Evolutionary conservation across 345 rosid species (phyloP), one percentile per base, ranked within the genome.

Genomic region (Ailanthus altissimus): DNA sequence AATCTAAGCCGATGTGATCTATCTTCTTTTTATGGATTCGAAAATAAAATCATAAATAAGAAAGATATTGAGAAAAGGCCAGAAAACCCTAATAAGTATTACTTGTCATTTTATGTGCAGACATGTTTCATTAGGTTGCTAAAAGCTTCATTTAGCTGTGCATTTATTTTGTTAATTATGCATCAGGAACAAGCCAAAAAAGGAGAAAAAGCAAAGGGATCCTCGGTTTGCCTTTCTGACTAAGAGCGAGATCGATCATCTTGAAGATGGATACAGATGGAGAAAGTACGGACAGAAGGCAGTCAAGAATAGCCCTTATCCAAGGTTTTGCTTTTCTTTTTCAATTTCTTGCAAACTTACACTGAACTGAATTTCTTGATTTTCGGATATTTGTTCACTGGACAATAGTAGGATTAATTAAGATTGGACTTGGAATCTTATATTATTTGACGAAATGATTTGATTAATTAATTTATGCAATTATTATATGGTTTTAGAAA

Each of bases 251-350:
- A 63, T 81, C 18, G 87, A 84, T 73, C 69, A 84, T 81, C 84
- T 84, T 59, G 87, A 84, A 70, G 87, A 85, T 28, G 87, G 87
- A 21, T 85, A 82, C 54, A 75, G 87, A 54, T 85, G 87, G 87
- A 82, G 87, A 67, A 84, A 84, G 70, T 84, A 84, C 43, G 87
- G 87, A 61, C 87, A 84, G 57, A 84, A 84, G 47, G 87, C 87
- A 5, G 87, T 84, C 54, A 82, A 85, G 75, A 82, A 85, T 18
- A 85, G 85, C 56, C 75, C 83, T 73, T 76, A 69, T 67, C 84
- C 84, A 58, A 81, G 84, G 84, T 84, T 59, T 18, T 18, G 26
- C 21, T 67, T 23, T 63, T 57, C 62, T 12, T 43, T 56, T 10
- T 15, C 56, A 46, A 7, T 63, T 47, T 25, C 12, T 15, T 69